Conservation (phyloP, 257 asterid species). For the Plectranthus barbatus region DNA sequence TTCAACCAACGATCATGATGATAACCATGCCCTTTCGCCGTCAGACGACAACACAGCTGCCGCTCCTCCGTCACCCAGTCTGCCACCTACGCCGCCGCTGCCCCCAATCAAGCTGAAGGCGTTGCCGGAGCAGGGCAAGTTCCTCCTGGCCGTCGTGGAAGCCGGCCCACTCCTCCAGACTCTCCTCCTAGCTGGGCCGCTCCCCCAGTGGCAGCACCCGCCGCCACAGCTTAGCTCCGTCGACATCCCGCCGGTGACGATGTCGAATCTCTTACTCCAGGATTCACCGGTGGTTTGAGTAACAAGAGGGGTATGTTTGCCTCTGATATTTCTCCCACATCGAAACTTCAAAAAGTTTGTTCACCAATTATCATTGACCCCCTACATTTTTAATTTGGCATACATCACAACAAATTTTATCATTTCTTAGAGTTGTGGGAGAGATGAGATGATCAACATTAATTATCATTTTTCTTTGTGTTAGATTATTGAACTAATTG, state of each 20-base stretch:
- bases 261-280: slow-evolving; percentile 39
- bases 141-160: slow-evolving; percentile 79
- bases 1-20: slow-evolving; percentile 52
- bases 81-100: slow-evolving; percentile 15
- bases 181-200: slow-evolving; percentile 87
- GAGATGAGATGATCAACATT: too few relatives aligned
- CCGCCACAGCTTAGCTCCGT: slow-evolving; percentile 83
- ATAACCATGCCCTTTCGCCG: slow-evolving; percentile 29
- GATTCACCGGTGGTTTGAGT: slow-evolving; percentile 45
- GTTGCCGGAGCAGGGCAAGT: slow-evolving; percentile 77
- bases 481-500: slow-evolving; percentile 44
- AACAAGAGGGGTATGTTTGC: slow-evolving; percentile 38
- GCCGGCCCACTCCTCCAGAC: slow-evolving; percentile 95
- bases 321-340: slow-evolving; percentile 38
- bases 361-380: slow-evolving; percentile 71
- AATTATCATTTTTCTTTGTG: too few relatives aligned
- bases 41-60: slow-evolving; percentile 30
- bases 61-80: slow-evolving; percentile 9
- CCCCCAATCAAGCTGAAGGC: slow-evolving; percentile 30
- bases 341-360: slow-evolving; percentile 62
- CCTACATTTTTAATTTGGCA: slow-evolving; percentile 22
- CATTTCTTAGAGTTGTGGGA: too few relatives aligned
- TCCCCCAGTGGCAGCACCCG: slow-evolving; percentile 96
- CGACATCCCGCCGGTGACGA: slow-evolving; percentile 87
- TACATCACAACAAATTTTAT: too few relatives aligned